These are phyloP conservation scores for Ceratocystis albifundus DNA, from an alignment of 2,329 filamentous ascomycete species.

Conservation along the genomic window DNA sequence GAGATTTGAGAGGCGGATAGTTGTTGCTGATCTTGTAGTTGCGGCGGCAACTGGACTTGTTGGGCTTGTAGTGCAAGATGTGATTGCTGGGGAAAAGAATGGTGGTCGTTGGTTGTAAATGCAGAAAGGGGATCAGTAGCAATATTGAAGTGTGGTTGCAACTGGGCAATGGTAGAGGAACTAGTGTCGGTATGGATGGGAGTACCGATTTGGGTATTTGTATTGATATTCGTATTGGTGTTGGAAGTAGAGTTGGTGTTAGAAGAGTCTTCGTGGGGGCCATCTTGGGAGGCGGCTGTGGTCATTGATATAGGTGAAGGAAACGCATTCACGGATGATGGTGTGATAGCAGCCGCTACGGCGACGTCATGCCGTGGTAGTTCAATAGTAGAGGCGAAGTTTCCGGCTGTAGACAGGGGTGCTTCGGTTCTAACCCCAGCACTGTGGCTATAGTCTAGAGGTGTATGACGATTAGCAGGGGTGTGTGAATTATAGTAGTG, in stretches of 20 bases:
- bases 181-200: too few species aligned
- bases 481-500: not conserved
- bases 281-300: constrained; percentile 16
- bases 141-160: constrained; percentile 18
- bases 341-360: constrained; percentile 10
- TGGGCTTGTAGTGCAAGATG: not conserved
- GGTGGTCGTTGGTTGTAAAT: not conserved
- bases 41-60: not conserved
- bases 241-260: not conserved
- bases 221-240: too few species aligned
- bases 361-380: constrained; percentile 20
- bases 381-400: constrained; percentile 6
- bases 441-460: not conserved
- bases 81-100: constrained; percentile 3
- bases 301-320: constrained; percentile 23
- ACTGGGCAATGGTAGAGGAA: constrained; percentile 2
- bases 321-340: constrained; percentile 13
- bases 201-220: too few species aligned
- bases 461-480: constrained; percentile 3
- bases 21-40: constrained; percentile 3
- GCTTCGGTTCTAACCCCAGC: not conserved
- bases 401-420: constrained; percentile 8
- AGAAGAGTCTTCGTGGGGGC: not conserved
- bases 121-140: not conserved
- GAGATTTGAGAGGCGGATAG: not conserved